Conservation (phyloP, 148 eudicot species). For the Chenopodium album region DNA sequence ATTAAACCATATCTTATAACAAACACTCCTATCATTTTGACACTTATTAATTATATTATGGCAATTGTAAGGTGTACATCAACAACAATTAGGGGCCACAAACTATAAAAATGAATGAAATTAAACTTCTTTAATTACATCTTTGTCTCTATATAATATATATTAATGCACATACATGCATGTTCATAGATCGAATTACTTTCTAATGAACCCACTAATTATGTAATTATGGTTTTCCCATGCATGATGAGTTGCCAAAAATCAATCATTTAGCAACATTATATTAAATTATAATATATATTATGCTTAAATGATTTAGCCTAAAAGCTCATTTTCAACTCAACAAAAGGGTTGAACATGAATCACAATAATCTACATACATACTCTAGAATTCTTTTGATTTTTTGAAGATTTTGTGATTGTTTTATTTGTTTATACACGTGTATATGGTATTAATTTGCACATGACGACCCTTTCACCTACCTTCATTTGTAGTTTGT, state of each 20-base stretch:
- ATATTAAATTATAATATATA: too few species aligned
- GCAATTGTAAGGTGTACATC: neutral
- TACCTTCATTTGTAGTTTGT: neutral
- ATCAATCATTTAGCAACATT: too few species aligned
- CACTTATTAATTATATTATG: neutral
- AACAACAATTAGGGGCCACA: neutral
- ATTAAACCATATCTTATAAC: neutral
- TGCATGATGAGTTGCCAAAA: neutral
- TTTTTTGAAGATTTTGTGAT: neutral
- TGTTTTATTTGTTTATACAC: neutral
- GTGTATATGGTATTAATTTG: neutral
- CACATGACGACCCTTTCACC: neutral
- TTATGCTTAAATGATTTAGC: constrained; percentile 2
- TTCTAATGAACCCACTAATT: neutral
- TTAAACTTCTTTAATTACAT: neutral
- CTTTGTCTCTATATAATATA: too few species aligned
- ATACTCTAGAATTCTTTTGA: neutral
- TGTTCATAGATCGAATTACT: neutral
- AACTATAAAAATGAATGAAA: neutral
- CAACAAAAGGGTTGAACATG: neutral
- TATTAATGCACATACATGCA: constrained; percentile 1
- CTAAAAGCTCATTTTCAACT: neutral
- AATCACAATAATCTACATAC: neutral
- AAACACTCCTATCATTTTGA: neutral
- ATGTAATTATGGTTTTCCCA: neutral